Evolutionary conservation across 2,329 filamentous ascomycete species (phyloP).

Genomic region (Arachnopeziza araneosa): DNA sequence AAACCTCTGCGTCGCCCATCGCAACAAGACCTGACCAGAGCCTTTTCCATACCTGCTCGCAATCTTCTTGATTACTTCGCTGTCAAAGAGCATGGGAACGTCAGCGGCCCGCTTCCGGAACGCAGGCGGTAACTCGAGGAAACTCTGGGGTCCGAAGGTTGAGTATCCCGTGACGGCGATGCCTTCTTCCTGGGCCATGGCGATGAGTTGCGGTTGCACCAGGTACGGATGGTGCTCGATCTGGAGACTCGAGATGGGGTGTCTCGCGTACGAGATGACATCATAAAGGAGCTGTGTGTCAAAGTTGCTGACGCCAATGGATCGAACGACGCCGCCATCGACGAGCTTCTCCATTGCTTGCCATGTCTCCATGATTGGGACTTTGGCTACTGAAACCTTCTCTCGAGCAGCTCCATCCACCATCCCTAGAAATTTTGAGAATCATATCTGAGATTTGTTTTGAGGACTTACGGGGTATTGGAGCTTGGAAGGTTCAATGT

Average conservation of each 20-base stretch:
- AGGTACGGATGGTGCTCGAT: constrained; percentile 87
- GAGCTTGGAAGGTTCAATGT: constrained; percentile 47
- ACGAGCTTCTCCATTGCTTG: constrained; percentile 70
- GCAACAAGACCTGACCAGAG: constrained; percentile 73
- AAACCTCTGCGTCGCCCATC: constrained; percentile 76
- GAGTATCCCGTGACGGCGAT: constrained; percentile 61
- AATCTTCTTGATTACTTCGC: constrained; percentile 57
- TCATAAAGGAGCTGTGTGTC: constrained; percentile 70
- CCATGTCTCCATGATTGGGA: constrained; percentile 75
- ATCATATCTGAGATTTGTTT: constrained; percentile 5
- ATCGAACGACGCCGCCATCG: constrained; percentile 57
- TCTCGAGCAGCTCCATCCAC: background rate
- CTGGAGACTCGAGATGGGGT: constrained; percentile 71
- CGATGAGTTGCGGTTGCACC: constrained; percentile 63
- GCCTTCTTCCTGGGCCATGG: constrained; percentile 49
- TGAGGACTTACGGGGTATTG: constrained; percentile 20
- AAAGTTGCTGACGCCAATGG: constrained; percentile 80
- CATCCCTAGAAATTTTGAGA: background rate
- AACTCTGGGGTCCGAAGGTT: constrained; percentile 65
- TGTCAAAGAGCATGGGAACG: constrained; percentile 60
- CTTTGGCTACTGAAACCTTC: constrained; percentile 43
- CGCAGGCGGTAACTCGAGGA: constrained; percentile 60
- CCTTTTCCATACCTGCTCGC: constrained; percentile 67
- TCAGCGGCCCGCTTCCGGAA: constrained; percentile 44
- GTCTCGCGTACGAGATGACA: constrained; percentile 63